Percentiles rank a stretch among this genome's conserved stretches.
Evolutionary conservation across 2,329 filamentous ascomycete species (phyloP).

Genomic region (Trichoderma koningii): DNA sequence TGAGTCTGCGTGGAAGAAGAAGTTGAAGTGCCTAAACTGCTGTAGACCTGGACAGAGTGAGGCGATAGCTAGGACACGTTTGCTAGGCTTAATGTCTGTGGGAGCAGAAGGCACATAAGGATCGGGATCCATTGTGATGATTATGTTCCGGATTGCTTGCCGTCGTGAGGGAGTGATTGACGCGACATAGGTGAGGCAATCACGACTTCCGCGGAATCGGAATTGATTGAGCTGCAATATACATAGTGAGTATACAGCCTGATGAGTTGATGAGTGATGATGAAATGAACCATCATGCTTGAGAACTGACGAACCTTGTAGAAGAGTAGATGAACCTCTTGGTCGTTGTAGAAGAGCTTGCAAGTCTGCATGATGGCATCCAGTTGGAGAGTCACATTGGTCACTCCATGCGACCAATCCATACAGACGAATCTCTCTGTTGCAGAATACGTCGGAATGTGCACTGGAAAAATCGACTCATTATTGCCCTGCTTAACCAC

Average conservation of each 20-base stretch:
- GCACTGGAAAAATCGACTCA: background rate
- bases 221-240: background rate
- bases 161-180: background rate
- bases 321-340: background rate
- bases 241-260: background rate
- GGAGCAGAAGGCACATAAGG: too few species aligned
- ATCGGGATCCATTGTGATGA: background rate
- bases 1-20: background rate
- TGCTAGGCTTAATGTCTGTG: too few species aligned
- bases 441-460: background rate
- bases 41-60: background rate
- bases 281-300: too few species aligned
- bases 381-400: background rate
- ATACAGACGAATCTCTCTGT: background rate
- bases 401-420: too few species aligned
- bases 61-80: background rate
- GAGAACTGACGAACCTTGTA: background rate
- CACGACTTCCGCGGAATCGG: background rate
- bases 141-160: background rate
- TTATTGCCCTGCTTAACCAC: background rate
- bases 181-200: background rate
- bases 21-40: background rate
- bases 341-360: slow-evolving; percentile 7
- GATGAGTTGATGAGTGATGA: too few species aligned
- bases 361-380: background rate